Conservation (phyloP, 192 early-diverging fungal genomes). For the Coemansia erecta region DNA sequence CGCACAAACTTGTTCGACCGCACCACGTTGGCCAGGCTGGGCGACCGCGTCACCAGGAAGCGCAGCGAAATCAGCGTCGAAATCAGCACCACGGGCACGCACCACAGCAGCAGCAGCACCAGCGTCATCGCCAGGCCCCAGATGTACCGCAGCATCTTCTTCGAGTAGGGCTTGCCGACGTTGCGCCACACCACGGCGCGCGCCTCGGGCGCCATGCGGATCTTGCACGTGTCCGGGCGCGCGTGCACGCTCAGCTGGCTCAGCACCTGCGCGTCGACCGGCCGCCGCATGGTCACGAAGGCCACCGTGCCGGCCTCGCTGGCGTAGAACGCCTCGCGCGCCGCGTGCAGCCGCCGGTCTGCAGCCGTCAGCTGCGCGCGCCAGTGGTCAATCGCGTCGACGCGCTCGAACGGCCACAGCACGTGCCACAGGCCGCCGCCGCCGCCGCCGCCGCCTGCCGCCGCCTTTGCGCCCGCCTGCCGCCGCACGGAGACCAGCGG, state of each 20-base stretch:
- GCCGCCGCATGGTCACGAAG: slow-evolving; percentile 71
- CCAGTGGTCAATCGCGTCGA: slow-evolving; percentile 67
- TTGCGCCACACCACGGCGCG: slow-evolving; percentile 72
- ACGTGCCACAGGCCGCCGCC: neutral
- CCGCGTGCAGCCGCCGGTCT: slow-evolving; percentile 51
- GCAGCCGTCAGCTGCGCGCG: slow-evolving; percentile 53
- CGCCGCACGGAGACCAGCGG: neutral
- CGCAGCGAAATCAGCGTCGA: slow-evolving; percentile 67
- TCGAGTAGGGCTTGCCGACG: slow-evolving; percentile 57
- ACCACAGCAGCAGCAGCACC: slow-evolving; percentile 72
- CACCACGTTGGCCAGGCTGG: slow-evolving; percentile 58
- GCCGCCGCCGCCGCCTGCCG: neutral
- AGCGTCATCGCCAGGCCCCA: slow-evolving; percentile 58
- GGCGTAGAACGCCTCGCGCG: slow-evolving; percentile 21
- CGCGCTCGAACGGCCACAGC: slow-evolving; percentile 29
- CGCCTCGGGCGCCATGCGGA: slow-evolving; percentile 69
- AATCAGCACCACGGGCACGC: slow-evolving; percentile 64
- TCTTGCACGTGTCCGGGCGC: slow-evolving; percentile 59
- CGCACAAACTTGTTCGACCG: slow-evolving; percentile 59
- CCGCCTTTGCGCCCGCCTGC: neutral
- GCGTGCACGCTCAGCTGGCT: slow-evolving; percentile 64
- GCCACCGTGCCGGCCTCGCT: slow-evolving; percentile 52
- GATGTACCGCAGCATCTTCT: slow-evolving; percentile 57
- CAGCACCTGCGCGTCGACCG: slow-evolving; percentile 64
- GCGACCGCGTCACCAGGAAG: slow-evolving; percentile 59